Evolutionary conservation across 2,329 filamentous ascomycete species (phyloP), one percentile per base, ranked within the genome.

Genomic region (Aureobasidium pullulans): DNA sequence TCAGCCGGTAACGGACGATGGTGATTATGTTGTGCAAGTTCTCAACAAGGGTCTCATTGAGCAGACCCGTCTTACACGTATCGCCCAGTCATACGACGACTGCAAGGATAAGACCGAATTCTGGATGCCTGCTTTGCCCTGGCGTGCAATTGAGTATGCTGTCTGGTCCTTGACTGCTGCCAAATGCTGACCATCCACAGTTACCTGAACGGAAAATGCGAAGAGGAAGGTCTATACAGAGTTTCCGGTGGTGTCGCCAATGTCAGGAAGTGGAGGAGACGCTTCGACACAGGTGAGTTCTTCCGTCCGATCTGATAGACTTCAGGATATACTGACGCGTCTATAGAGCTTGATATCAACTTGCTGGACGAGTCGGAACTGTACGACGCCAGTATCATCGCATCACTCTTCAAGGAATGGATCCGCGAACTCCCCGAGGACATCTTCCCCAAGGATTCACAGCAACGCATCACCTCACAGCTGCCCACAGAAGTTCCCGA

Each of bases 111-210:
- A 96, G 79, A 97, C 93, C 0, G 93, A 96, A 69, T 97, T 95
- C 70, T 97, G 93, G 93, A 96, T 97, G 92, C 93, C 93, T 11
- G 89, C 91, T 6, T 86, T 97, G 61, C 92, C 93, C 0, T 96
- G 93, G 88, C 83, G 93, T 63, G 95, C 91, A 61, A 96, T 97
- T 64, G 93, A 97, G 79, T 85, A 75, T 69, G 81, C 76, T 32
- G 37, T 7, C 4, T 11, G 3, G 10, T 47, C 13, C 15, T 43
- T 15, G 47, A 7, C 39, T 6, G 9, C 19, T 23, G 7, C 15
- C 4, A 15, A 31, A 1, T 16, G 50, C 62, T 66, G 62, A 44
- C 62, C 47, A 2, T 29, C 10, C 56, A 39, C 64, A 84, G 81
- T 75, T 96, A 96, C 71, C 79, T 97, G 56, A 96, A 96, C 72